Conservation (phyloP, 192 early-diverging fungal genomes). For the Coemansia reversa region DNA sequence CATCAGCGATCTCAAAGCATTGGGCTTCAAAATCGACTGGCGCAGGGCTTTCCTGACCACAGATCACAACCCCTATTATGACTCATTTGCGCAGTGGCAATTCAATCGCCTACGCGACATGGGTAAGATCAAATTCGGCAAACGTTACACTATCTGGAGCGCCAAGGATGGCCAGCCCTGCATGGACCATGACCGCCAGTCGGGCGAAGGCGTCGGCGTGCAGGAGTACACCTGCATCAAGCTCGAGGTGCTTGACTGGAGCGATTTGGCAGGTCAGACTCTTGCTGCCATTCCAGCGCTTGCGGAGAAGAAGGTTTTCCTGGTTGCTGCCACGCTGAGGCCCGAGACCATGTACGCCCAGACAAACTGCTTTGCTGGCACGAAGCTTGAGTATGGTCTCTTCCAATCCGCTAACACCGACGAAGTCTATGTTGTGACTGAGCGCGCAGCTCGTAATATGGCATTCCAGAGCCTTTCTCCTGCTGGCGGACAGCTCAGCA, state of each 20-base stretch:
- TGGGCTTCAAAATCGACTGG: slow-evolving; percentile 90
- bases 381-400: slow-evolving; percentile 89
- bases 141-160: slow-evolving; percentile 97
- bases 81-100: slow-evolving; percentile 97
- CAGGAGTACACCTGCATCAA: slow-evolving; percentile 98
- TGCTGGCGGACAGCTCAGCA: slow-evolving; percentile 62
- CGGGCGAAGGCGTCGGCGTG: slow-evolving; percentile 90
- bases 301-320: slow-evolving; percentile 74
- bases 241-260: slow-evolving; percentile 76
- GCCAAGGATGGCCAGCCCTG: slow-evolving; percentile 93
- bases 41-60: slow-evolving; percentile 97
- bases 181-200: slow-evolving; percentile 97
- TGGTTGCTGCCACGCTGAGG: slow-evolving; percentile 93
- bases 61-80: slow-evolving; percentile 96
- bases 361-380: slow-evolving; percentile 96
- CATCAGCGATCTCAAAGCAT: slow-evolving; percentile 71
- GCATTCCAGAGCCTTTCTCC: slow-evolving; percentile 86
- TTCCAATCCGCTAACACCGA: slow-evolving; percentile 67
- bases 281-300: slow-evolving; percentile 57
- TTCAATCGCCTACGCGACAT: slow-evolving; percentile 82
- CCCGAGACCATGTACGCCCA: slow-evolving; percentile 99
- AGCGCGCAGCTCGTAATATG: slow-evolving; percentile 97
- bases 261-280: slow-evolving; percentile 45
- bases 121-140: slow-evolving; percentile 90
- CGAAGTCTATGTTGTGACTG: slow-evolving; percentile 87